Percentiles rank a stretch among this genome's conserved stretches.
Evolutionary conservation across 2,329 filamentous ascomycete species (phyloP).

Genomic region (Clonostachys solani): DNA sequence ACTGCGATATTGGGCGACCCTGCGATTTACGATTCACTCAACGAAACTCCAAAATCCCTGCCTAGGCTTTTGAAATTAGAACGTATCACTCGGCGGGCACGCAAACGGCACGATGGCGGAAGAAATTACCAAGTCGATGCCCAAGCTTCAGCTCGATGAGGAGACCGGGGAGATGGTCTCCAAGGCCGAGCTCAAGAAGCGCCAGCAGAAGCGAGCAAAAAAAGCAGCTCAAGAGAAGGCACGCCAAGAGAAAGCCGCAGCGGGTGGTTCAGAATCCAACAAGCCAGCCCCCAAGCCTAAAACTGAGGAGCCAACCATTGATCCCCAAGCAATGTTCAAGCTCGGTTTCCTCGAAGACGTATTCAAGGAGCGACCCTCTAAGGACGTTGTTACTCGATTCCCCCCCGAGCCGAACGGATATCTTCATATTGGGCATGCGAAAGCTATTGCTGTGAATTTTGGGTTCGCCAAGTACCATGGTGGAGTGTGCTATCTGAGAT

Average conservation of each 20-base stretch:
- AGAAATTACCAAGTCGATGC: constrained; percentile 38
- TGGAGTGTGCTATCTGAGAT: constrained; percentile 51
- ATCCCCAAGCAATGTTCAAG: constrained; percentile 72
- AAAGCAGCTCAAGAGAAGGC: constrained; percentile 61
- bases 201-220: constrained; percentile 51
- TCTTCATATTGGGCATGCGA: constrained; percentile 93
- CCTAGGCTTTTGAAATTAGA: no score
- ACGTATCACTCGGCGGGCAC: background rate
- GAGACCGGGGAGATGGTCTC: constrained; percentile 63
- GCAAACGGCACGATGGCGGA: constrained; percentile 35
- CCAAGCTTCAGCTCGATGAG: constrained; percentile 57
- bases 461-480: constrained; percentile 85
- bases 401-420: constrained; percentile 90
- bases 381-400: constrained; percentile 65
- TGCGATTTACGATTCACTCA: no score
- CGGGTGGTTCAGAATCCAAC: constrained; percentile 33
- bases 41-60: no score
- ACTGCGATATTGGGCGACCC: no score
- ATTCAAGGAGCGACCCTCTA: constrained; percentile 61
- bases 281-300: constrained; percentile 35
- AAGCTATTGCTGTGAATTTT: constrained; percentile 95
- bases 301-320: constrained; percentile 36
- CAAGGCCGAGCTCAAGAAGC: constrained; percentile 58
- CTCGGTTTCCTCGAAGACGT: constrained; percentile 71
- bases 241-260: constrained; percentile 78